These are phyloP conservation scores for Diaporthe amygdali DNA, from an alignment of 2,329 filamentous ascomycete genomes.

Conservation along the genomic window DNA sequence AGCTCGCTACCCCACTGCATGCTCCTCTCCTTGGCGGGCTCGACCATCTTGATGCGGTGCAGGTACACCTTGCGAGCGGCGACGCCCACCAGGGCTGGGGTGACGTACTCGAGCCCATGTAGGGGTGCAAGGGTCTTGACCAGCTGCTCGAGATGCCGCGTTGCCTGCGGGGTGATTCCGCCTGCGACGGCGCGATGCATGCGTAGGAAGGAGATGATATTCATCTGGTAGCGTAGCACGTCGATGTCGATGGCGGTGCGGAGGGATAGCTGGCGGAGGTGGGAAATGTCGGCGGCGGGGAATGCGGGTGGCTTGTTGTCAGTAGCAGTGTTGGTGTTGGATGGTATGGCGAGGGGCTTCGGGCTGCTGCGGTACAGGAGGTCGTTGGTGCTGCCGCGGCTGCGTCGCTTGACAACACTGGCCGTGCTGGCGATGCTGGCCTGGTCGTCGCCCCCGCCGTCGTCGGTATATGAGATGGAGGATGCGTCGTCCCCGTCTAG, in stretches of 20 bases:
- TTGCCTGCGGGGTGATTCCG: slow-evolving; percentile 79
- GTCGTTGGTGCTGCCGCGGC: slow-evolving; percentile 1
- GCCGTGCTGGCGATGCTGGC: slow-evolving; percentile 36
- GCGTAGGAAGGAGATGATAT: slow-evolving; percentile 85
- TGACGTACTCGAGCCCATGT: slow-evolving; percentile 80
- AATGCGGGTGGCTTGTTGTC: slow-evolving; percentile 27
- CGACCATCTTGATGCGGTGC: slow-evolving; percentile 78
- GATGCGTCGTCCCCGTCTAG: slow-evolving; percentile 64
- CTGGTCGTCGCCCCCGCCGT: slow-evolving; percentile 17
- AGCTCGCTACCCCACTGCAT: slow-evolving; percentile 91
- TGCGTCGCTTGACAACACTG: slow-evolving; percentile 50
- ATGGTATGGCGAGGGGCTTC: background rate
- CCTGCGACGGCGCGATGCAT: slow-evolving; percentile 84
- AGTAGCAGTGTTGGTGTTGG: background rate
- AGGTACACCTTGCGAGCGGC: slow-evolving; percentile 87
- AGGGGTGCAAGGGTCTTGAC: slow-evolving; percentile 78
- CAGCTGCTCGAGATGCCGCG: slow-evolving; percentile 75
- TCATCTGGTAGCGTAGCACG: slow-evolving; percentile 82
- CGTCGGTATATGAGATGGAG: slow-evolving; percentile 25
- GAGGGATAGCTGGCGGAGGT: slow-evolving; percentile 62
- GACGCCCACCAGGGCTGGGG: slow-evolving; percentile 81
- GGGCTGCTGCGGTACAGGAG: slow-evolving; percentile 8
- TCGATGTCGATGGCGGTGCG: slow-evolving; percentile 74
- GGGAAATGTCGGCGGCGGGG: slow-evolving; percentile 56
- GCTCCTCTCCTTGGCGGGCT: slow-evolving; percentile 77